phyloP scores from a whole-genome alignment of 768 basidiomycete species.

The Antrodiella citrinella region DNA sequence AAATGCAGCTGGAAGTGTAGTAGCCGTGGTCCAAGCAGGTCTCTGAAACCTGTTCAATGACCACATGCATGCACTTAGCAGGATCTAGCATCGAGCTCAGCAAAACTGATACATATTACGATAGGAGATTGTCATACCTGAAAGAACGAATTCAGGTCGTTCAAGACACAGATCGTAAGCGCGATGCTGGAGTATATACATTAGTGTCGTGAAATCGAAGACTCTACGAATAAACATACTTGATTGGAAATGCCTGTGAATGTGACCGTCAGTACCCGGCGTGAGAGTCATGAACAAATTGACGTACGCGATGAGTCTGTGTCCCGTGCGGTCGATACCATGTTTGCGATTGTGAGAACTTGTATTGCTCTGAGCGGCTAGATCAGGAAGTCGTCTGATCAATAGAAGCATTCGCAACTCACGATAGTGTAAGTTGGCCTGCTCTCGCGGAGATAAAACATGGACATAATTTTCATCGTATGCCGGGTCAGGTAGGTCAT shows the following conservation, averaged over 20 bases:
- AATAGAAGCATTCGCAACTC: too few species aligned
- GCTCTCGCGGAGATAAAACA: conserved; percentile 58
- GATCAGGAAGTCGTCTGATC: too few species aligned
- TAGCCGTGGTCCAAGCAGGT: conserved; percentile 62
- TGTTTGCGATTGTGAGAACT: conserved; percentile 64
- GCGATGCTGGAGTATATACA: conserved; percentile 46
- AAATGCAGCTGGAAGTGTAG: conserved; percentile 66
- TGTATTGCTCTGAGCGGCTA: conserved; percentile 57
- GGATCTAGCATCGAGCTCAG: neutral
- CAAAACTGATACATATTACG: conserved; percentile 65
- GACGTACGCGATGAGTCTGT: conserved; percentile 60
- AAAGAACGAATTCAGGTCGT: conserved; percentile 75
- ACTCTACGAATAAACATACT: conserved; percentile 32
- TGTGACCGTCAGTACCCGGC: conserved; percentile 25
- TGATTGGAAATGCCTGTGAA: conserved; percentile 59
- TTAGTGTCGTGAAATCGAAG: too few species aligned
- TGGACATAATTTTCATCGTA: conserved; percentile 67
- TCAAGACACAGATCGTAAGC: conserved; percentile 62
- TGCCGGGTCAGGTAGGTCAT: conserved; percentile 75
- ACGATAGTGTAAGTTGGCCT: conserved; percentile 60
- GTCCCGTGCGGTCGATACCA: conserved; percentile 88
- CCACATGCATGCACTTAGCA: neutral
- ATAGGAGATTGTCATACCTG: too few species aligned
- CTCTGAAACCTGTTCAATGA: conserved; percentile 36
- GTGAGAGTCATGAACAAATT: conserved; percentile 5